Conservation (phyloP, 208 protist species). For the Angomonas ambiguus region DNA sequence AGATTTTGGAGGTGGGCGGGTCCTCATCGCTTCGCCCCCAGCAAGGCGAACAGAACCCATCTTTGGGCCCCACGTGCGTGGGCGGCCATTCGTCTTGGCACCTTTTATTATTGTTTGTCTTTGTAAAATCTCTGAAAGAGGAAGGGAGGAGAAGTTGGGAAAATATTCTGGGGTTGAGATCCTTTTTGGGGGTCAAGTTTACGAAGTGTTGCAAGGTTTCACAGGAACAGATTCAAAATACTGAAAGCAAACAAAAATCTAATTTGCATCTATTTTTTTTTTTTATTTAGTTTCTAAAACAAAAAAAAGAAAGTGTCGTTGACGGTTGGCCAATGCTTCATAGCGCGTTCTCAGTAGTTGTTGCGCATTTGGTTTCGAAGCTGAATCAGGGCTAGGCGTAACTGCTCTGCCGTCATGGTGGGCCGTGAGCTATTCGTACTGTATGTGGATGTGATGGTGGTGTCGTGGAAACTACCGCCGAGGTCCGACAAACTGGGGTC, state of each 20-base stretch:
- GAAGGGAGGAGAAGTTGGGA: background rate
- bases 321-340: too few relatives aligned
- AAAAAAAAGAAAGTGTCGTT: too few relatives aligned
- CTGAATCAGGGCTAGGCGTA: background rate
- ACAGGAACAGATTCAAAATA: background rate
- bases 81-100: background rate
- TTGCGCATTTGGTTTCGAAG: slow-evolving; percentile 7
- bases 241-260: background rate
- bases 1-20: background rate
- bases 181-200: background rate
- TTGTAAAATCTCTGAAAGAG: background rate
- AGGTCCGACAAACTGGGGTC: too few relatives aligned
- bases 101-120: too few relatives aligned
- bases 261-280: background rate
- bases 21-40: background rate
- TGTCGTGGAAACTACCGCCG: too few relatives aligned
- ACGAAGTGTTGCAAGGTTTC: background rate
- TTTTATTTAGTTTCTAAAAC: too few relatives aligned
- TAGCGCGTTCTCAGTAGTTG: too few relatives aligned
- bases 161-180: background rate
- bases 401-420: slow-evolving; percentile 2
- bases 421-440: background rate
- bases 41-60: background rate
- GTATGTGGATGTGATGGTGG: background rate
- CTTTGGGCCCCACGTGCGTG: background rate